Evolutionary conservation across 306 rosid species (phyloP).

Genomic region (Lathyrus sativus): DNA sequence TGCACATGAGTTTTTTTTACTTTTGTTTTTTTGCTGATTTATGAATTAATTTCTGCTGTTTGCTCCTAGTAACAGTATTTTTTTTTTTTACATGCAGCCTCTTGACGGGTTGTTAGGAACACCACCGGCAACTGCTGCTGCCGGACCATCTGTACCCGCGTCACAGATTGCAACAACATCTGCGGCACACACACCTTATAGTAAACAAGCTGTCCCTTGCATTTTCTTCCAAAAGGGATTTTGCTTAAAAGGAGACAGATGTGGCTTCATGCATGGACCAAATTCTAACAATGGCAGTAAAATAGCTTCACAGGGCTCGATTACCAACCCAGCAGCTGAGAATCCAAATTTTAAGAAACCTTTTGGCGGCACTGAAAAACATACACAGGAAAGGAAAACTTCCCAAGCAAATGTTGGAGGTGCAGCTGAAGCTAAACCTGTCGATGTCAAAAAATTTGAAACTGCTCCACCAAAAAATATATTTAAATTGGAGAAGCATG

Average conservation of each 20-base stretch:
- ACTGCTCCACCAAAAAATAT: constrained; percentile 48
- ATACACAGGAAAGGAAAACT: constrained; percentile 57
- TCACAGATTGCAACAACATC: constrained; percentile 49
- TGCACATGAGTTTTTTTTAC: not conserved
- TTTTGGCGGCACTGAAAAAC: constrained; percentile 57
- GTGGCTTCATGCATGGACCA: constrained; percentile 83
- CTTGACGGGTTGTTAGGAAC: constrained; percentile 80
- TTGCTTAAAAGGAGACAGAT: constrained; percentile 88
- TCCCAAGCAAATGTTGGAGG: constrained; percentile 46
- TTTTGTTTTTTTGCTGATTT: not conserved
- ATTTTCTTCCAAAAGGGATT: constrained; percentile 84
- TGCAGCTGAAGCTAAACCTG: constrained; percentile 50
- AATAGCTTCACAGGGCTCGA: constrained; percentile 52
- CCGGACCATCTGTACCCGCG: constrained; percentile 57
- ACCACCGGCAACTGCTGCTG: constrained; percentile 62
- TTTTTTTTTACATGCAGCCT: constrained; percentile 62
- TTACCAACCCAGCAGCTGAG: constrained; percentile 49
- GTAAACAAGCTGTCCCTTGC: constrained; percentile 84
- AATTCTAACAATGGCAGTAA: constrained; percentile 48
- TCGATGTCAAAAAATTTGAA: constrained; percentile 49
- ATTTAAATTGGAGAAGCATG: constrained; percentile 53
- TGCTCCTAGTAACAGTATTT: constrained; percentile 27
- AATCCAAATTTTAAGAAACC: constrained; percentile 53
- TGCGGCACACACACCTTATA: constrained; percentile 48
- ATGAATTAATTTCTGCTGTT: not conserved